Evolutionary conservation across 1,284 basidiomycete genomes (phyloP).

Genomic region (Schizophyllum amplum): DNA sequence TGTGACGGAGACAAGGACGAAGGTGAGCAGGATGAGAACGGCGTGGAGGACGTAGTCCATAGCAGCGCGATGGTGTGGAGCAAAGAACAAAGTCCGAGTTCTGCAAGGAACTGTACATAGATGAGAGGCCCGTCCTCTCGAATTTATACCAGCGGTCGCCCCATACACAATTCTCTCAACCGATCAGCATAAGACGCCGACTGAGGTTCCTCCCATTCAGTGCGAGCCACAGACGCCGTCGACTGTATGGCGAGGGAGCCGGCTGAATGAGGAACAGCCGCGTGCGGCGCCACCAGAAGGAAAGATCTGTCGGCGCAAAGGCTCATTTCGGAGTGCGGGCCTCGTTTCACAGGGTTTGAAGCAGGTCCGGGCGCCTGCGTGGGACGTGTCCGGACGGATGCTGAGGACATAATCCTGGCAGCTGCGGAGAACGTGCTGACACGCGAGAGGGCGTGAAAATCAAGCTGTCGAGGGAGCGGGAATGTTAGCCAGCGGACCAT

Average conservation of each 20-base stretch:
- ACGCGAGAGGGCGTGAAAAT: neutral
- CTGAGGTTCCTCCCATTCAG: neutral
- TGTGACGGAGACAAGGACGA: slow-evolving; percentile 20
- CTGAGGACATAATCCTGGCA: too few relatives aligned
- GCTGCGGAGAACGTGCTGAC: neutral
- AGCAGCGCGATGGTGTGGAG: neutral
- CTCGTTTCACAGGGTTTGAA: neutral
- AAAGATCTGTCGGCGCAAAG: neutral
- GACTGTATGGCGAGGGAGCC: neutral
- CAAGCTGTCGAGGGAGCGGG: neutral
- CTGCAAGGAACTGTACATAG: neutral
- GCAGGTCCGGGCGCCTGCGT: too few relatives aligned
- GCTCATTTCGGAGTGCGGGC: neutral
- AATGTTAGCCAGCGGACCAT: neutral
- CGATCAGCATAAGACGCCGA: neutral
- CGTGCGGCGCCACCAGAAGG: neutral
- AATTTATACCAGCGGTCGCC: slow-evolving; percentile 1
- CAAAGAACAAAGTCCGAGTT: neutral
- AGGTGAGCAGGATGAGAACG: slow-evolving; percentile 17
- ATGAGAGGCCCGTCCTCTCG: neutral
- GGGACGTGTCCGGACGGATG: too few relatives aligned
- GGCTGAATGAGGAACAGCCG: neutral
- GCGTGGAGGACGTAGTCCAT: slow-evolving; percentile 9
- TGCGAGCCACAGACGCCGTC: neutral
- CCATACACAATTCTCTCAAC: neutral